Base-by-base conservation (phyloP, 176 grass and related monocot genomes). In the Oropetium thomaeum region DNA sequence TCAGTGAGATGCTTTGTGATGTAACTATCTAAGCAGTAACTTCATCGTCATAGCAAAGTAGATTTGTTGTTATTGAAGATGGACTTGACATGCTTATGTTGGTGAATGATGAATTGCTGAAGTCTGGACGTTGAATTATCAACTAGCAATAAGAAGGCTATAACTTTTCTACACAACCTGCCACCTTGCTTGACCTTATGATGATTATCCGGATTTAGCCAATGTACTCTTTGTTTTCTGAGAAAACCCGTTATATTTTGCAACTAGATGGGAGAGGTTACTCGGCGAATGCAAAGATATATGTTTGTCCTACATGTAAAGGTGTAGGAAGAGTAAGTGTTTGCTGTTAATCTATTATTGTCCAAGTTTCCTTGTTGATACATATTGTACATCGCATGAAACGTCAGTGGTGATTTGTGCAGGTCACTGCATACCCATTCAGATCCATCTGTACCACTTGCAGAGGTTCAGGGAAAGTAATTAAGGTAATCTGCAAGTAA, bases 341-440 rank as follows among this genome's bases (percentile, higher is more conserved):
- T 37, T 43, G n/a, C 69, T 58, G 74, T 79, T 74, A 72, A 20
- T 66, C 59, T 58, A 74, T 82, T 78, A 68, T 22, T 60, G 30
- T 38, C 10, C 58, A 73, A 74, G 7, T 23, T 80, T 32, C 57
- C 12, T 60, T 87, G 65, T 39, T 26, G 69, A 83, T 73, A 75
- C 61, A 7, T 61, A 19, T 59, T 27, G 30, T 45, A 52, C 9
- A 70, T 16, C 26, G 23, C n/a, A 47, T 27, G 70, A 55, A 68
- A 62, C 38, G 61, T 49, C 23, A 44, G 28, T 29, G 30, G 27
- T 85, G 44, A 38, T 76, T 81, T 83, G 61, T 78, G 71, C 86
- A 97, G 95, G 88, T 97, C 71, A 84, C 86, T 35, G 63, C 81
- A 59, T 89, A 89, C 82, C 95, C 95, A 10, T 97, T 97, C 89